These are phyloP conservation scores for Wickerhamomyces chambardii DNA, from an alignment of 805 yeast species.

Conservation along the genomic window DNA sequence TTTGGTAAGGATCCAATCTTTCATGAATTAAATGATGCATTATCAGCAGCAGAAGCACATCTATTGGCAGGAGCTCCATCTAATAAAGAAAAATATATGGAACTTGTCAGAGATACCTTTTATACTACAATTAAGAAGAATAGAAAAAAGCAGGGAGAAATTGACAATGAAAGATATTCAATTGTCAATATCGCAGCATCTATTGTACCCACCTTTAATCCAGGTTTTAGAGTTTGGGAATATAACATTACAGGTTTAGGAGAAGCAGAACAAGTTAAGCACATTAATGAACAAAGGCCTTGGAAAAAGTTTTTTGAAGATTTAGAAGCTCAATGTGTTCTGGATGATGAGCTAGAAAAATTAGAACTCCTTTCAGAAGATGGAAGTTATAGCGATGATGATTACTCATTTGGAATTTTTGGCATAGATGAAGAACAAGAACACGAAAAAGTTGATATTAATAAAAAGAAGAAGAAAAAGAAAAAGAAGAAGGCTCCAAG, in stretches of 20 bases:
- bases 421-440: constrained; percentile 2
- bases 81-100: constrained; percentile 60
- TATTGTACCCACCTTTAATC: constrained; percentile 78
- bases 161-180: constrained; percentile 48
- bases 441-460: constrained; percentile 8
- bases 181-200: constrained; percentile 65
- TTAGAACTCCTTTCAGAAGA: constrained; percentile 4
- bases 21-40: constrained; percentile 17
- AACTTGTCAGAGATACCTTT: constrained; percentile 38
- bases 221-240: constrained; percentile 82
- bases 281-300: constrained; percentile 16
- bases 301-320: constrained; percentile 54
- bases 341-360: constrained; percentile 19
- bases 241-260: constrained; percentile 57
- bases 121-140: constrained; percentile 29
- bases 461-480: constrained; percentile 9
- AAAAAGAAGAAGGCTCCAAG: constrained; percentile 18
- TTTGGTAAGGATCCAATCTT: constrained; percentile 12
- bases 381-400: constrained; percentile 2
- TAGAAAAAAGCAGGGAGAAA: constrained; percentile 20
- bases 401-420: neutral
- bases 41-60: constrained; percentile 25
- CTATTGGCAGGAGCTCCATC: constrained; percentile 57
- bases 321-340: constrained; percentile 28
- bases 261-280: constrained; percentile 1